Percentiles rank a stretch among this genome's conserved stretches.
phyloP scores from a whole-genome alignment of 768 basidiomycete genomes.

The Boletus huronensis region DNA sequence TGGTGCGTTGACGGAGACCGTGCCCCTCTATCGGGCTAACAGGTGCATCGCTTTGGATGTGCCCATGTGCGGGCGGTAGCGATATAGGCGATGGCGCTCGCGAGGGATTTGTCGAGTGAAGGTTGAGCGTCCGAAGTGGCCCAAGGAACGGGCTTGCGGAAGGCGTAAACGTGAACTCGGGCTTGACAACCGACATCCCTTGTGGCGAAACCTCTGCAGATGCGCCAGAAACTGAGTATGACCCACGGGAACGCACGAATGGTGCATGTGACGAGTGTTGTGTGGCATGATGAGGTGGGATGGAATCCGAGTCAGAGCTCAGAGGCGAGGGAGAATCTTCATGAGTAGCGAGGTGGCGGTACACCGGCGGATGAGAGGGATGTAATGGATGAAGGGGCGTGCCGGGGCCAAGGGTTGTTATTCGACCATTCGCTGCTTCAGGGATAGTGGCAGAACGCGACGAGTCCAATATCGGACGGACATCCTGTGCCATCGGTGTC shows the following conservation, averaged over 20 bases:
- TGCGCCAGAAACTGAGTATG: slow-evolving; percentile 16
- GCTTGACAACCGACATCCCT: slow-evolving; percentile 21
- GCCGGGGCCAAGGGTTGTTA: slow-evolving; percentile 19
- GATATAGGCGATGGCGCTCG: slow-evolving; percentile 71
- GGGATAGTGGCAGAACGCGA: slow-evolving; percentile 14
- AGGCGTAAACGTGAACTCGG: slow-evolving; percentile 53
- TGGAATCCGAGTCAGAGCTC: slow-evolving; percentile 61
- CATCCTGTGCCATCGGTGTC: slow-evolving; percentile 39
- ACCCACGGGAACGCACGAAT: slow-evolving; percentile 26
- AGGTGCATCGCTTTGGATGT: slow-evolving; percentile 24
- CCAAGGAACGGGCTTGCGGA: slow-evolving; percentile 80
- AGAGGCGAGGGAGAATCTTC: slow-evolving; percentile 70
- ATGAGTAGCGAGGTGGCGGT: slow-evolving; percentile 36
- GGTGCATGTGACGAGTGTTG: slow-evolving; percentile 30
- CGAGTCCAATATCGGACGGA: slow-evolving; percentile 20
- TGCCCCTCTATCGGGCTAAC: slow-evolving; percentile 36
- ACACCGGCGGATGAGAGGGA: slow-evolving; percentile 31
- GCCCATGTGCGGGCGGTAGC: slow-evolving; percentile 47
- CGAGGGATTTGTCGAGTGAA: slow-evolving; percentile 66
- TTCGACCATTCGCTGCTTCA: slow-evolving; percentile 17
- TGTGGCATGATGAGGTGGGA: slow-evolving; percentile 29
- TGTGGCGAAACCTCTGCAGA: slow-evolving; percentile 33
- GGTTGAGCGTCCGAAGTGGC: slow-evolving; percentile 68
- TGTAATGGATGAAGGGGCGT: slow-evolving; percentile 41
- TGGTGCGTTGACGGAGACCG: slow-evolving; percentile 24